Percentiles rank a stretch among this genome's conserved stretches.
Evolutionary conservation across 176 grass and related monocot species (phyloP).

Genomic region (Juncus inflexus): DNA sequence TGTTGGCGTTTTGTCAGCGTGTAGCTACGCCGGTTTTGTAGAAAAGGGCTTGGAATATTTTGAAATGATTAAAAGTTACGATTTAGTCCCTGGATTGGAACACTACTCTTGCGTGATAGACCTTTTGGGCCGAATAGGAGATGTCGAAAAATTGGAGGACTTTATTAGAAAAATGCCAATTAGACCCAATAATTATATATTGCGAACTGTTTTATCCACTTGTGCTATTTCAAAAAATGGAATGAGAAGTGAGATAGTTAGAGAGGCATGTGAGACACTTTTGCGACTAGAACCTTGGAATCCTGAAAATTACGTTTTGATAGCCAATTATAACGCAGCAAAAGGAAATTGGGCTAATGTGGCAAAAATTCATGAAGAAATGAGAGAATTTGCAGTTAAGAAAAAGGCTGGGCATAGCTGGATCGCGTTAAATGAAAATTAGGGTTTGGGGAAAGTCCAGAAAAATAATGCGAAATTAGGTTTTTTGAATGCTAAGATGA

Average conservation of each 20-base stretch:
- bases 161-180: constrained; percentile 75
- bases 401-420: constrained; percentile 83
- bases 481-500: constrained; percentile 51
- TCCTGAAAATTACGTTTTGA: constrained; percentile 77
- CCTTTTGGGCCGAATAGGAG: constrained; percentile 66
- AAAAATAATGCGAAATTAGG: constrained; percentile 62
- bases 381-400: constrained; percentile 36
- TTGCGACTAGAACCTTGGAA: constrained; percentile 80
- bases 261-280: constrained; percentile 63
- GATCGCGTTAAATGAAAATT: constrained; percentile 45
- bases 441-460: constrained; percentile 37
- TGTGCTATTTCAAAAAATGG: constrained; percentile 56
- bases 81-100: constrained; percentile 55
- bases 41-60: constrained; percentile 64
- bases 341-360: constrained; percentile 76
- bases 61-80: constrained; percentile 43
- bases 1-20: constrained; percentile 66
- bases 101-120: constrained; percentile 83
- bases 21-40: constrained; percentile 84
- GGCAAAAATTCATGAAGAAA: constrained; percentile 46
- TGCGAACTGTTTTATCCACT: constrained; percentile 78
- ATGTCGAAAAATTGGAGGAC: constrained; percentile 58
- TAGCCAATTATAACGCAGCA: constrained; percentile 63
- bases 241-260: constrained; percentile 42
- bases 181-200: constrained; percentile 63